phyloP scores from a whole-genome alignment of 2,329 filamentous ascomycete genomes.

The Sporothrix pseudoabietina region DNA sequence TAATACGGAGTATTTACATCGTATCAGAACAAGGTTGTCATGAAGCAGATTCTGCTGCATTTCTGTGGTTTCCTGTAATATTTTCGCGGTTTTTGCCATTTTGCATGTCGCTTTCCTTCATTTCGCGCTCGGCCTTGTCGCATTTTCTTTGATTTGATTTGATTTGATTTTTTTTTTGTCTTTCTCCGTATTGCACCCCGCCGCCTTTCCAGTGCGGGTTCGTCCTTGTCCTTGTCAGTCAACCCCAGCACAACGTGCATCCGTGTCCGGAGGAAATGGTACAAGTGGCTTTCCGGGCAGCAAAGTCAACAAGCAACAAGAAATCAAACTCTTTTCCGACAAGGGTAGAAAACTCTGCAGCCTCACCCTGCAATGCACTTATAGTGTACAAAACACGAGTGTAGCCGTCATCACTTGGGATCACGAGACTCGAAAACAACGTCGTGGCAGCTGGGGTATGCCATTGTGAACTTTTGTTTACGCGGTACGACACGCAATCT shows the following conservation, averaged over 20 bases:
- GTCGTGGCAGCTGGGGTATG: conserved; percentile 1
- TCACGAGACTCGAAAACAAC: conserved; percentile 19
- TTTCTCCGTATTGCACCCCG: background rate
- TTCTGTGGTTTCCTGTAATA: background rate
- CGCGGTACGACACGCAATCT: background rate
- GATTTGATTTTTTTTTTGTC: background rate
- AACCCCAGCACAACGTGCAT: conserved; percentile 3
- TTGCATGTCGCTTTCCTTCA: background rate
- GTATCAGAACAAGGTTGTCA: conserved; percentile 16
- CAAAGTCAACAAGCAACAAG: background rate
- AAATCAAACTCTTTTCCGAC: background rate
- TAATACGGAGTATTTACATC: no score
- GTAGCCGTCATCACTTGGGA: conserved; percentile 18
- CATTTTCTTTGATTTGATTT: background rate
- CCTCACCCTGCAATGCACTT: background rate
- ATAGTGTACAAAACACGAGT: background rate
- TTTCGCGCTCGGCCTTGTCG: conserved; percentile 3
- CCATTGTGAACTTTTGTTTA: background rate
- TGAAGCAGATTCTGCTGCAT: conserved; percentile 12
- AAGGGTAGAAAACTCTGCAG: background rate
- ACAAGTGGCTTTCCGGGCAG: background rate
- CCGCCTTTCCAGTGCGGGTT: background rate
- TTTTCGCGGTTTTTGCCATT: background rate
- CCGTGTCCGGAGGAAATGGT: background rate
- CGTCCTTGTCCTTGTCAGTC: background rate